phyloP scores from a whole-genome alignment of 1,284 basidiomycete species.

The Coniferiporia sulphurascens region DNA sequence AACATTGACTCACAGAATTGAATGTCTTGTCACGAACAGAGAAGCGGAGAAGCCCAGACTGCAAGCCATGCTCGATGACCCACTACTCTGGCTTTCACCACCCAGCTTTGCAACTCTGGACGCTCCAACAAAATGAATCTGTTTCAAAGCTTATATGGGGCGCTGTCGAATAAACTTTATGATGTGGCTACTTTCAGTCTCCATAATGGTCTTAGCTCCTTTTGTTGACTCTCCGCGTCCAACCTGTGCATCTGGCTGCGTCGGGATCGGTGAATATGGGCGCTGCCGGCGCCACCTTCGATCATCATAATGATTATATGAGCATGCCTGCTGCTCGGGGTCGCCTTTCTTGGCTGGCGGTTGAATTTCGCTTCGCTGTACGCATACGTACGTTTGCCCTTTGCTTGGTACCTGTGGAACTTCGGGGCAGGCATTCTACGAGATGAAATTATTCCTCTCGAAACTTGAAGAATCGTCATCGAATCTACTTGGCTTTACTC shows the following conservation, averaged over 20 bases:
- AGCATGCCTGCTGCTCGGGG: constrained; percentile 1
- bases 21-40: too few species aligned
- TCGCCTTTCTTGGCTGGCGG: neutral
- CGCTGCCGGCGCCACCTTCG: neutral
- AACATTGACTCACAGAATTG: too few species aligned
- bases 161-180: too few species aligned
- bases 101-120: neutral
- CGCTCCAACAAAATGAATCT: neutral
- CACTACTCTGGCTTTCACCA: neutral
- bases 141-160: neutral
- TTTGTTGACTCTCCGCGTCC: neutral
- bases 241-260: neutral
- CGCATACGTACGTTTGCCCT: neutral
- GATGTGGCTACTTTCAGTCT: too few species aligned
- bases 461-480: neutral
- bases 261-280: neutral
- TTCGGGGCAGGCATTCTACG: too few species aligned
- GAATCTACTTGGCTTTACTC: neutral
- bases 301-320: constrained; percentile 4
- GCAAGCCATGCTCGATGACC: neutral
- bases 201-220: neutral
- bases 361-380: neutral
- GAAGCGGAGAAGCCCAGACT: too few species aligned
- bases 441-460: neutral
- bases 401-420: too few species aligned